These are phyloP conservation scores for Termitomyces sp. DNA, from an alignment of 768 basidiomycete genomes.

Conservation along the genomic window DNA sequence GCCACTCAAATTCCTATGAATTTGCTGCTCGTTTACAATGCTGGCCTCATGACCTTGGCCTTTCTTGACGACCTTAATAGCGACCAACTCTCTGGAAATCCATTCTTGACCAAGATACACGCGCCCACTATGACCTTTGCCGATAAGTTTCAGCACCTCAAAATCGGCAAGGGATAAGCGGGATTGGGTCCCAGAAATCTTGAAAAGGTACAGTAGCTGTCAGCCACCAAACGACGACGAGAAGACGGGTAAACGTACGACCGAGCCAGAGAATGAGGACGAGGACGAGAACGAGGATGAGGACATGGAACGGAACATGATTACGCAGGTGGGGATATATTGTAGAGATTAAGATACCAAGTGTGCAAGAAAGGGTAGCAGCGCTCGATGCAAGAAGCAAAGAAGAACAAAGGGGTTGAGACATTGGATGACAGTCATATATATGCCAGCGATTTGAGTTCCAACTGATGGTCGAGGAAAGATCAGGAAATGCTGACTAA, in stretches of 20 bases:
- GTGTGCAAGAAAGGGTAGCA: neutral
- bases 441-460: neutral
- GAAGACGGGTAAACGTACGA: neutral
- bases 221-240: neutral
- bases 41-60: neutral
- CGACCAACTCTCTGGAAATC: neutral
- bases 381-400: neutral
- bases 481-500: neutral
- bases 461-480: neutral
- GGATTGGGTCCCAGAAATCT: neutral
- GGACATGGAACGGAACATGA: neutral
- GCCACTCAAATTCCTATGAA: neutral
- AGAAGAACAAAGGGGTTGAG: neutral
- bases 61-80: constrained; percentile 10
- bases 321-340: neutral
- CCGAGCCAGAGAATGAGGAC: neutral
- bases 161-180: constrained; percentile 3
- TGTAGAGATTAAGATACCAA: neutral
- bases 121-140: neutral
- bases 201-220: neutral
- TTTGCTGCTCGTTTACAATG: neutral
- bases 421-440: neutral
- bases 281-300: neutral
- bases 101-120: constrained; percentile 4
- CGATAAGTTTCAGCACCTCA: constrained; percentile 1